phyloP scores from a whole-genome alignment of 208 protist genomes.

The Angomonas deanei region DNA sequence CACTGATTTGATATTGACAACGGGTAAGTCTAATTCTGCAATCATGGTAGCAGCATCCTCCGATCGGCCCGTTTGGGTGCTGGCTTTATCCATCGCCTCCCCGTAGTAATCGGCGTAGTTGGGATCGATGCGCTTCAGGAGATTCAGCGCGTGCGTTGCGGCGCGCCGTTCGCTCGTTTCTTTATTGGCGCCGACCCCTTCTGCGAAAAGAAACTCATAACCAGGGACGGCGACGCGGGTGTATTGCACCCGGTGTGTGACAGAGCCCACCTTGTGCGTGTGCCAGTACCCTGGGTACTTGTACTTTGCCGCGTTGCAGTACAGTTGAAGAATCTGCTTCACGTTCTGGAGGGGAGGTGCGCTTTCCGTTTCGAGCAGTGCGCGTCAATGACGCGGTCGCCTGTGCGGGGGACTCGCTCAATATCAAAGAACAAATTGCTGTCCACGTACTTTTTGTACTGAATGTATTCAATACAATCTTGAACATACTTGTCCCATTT shows the following conservation, averaged over 20 bases:
- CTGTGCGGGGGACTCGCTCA: slow-evolving; percentile 56
- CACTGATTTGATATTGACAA: neutral
- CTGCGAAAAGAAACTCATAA: slow-evolving; percentile 40
- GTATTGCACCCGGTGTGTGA: slow-evolving; percentile 42
- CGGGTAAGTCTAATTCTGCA: neutral
- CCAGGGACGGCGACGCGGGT: slow-evolving; percentile 60
- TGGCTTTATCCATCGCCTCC: neutral
- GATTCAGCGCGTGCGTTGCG: slow-evolving; percentile 71
- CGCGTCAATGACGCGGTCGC: slow-evolving; percentile 52
- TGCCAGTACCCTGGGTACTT: slow-evolving; percentile 34
- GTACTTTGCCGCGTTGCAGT: slow-evolving; percentile 26
- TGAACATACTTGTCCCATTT: slow-evolving; percentile 63
- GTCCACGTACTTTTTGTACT: slow-evolving; percentile 24
- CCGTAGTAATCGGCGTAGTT: slow-evolving; percentile 29
- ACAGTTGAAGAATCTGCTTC: slow-evolving; percentile 37
- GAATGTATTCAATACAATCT: slow-evolving; percentile 55
- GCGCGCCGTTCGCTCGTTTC: slow-evolving; percentile 50
- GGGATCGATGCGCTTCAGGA: slow-evolving; percentile 68
- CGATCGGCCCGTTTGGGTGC: neutral
- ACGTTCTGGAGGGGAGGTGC: slow-evolving; percentile 19
- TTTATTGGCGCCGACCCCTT: slow-evolving; percentile 61
- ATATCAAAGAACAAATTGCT: slow-evolving; percentile 58
- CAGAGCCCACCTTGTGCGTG: slow-evolving; percentile 35
- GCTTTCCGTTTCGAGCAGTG: slow-evolving; percentile 54
- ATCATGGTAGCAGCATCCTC: neutral